A percentile compares a stretch with the other conserved stretches of the same genome.
These are phyloP conservation scores for Kodamaea plutei DNA, from an alignment of 1,139 yeast genomes.

Conservation along the genomic window DNA sequence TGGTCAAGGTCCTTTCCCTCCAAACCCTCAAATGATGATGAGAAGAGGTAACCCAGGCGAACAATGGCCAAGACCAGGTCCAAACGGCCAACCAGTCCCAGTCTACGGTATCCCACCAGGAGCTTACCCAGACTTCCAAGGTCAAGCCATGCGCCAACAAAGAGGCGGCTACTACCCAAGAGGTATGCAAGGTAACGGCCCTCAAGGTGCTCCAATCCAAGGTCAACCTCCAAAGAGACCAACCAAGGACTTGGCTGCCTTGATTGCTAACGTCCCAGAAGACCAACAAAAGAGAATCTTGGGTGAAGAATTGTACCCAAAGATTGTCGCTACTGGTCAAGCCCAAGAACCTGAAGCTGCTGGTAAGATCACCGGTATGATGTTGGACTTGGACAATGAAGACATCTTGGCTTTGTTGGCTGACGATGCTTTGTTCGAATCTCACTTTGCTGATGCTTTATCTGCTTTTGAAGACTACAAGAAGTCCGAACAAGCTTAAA, in stretches of 20 bases:
- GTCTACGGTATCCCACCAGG: constrained; percentile 84
- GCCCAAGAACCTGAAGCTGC: constrained; percentile 90
- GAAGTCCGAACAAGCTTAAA: constrained; percentile 33
- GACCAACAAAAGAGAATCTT: constrained; percentile 95
- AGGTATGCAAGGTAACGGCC: constrained; percentile 21
- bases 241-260: constrained; percentile 50
- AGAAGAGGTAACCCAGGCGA: constrained; percentile 57
- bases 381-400: constrained; percentile 90
- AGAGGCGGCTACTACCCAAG: constrained; percentile 46
- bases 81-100: constrained; percentile 77
- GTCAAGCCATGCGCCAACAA: constrained; percentile 43
- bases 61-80: constrained; percentile 76
- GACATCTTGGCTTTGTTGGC: constrained; percentile 87
- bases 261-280: constrained; percentile 61
- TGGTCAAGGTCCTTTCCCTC: constrained; percentile 81
- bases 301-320: constrained; percentile 97
- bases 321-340: constrained; percentile 85
- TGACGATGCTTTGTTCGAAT: constrained; percentile 85
- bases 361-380: constrained; percentile 99
- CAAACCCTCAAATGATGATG: constrained; percentile 88
- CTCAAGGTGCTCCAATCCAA: constrained; percentile 24
- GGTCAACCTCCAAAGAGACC: constrained; percentile 27
- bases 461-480: constrained; percentile 88
- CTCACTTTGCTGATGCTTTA: constrained; percentile 92
- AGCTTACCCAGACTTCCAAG: constrained; percentile 53